Evolutionary conservation across 441 rosid genomes (phyloP).

Genomic region (Rhodomyrtus psidioides): DNA sequence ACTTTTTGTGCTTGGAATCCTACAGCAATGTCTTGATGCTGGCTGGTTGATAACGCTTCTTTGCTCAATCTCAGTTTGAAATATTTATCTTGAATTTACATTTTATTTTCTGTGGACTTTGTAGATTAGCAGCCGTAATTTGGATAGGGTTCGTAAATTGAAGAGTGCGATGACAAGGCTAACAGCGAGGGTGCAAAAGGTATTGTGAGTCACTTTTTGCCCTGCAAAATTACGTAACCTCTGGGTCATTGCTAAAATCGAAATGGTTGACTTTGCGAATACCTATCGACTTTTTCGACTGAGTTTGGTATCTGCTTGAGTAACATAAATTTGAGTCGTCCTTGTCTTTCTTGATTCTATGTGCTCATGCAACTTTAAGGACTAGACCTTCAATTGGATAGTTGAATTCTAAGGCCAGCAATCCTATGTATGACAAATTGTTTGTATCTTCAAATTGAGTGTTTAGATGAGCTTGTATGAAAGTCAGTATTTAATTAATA

Average conservation of each 20-base stretch:
- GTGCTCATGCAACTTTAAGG: not conserved
- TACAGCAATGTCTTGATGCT: not conserved
- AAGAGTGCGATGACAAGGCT: slow-evolving; percentile 97
- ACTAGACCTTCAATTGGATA: not conserved
- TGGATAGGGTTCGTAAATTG: slow-evolving; percentile 93
- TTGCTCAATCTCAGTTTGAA: not conserved
- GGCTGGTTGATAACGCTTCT: not conserved
- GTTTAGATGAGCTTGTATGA: not conserved
- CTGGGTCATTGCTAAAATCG: not conserved
- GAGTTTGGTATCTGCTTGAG: not conserved
- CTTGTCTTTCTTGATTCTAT: not conserved
- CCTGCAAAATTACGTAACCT: not conserved
- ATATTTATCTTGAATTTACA: not conserved
- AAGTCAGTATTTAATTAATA: not conserved
- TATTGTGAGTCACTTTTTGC: not conserved
- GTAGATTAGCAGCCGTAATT: slow-evolving; percentile 93
- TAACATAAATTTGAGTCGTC: not conserved
- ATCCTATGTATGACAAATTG: not conserved
- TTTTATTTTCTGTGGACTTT: not conserved
- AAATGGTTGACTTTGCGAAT: not conserved
- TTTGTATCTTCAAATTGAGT: not conserved
- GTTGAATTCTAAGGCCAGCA: not conserved
- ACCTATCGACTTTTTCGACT: not conserved
- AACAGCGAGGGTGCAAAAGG: slow-evolving; percentile 97
- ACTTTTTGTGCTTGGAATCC: not conserved